Base-by-base conservation (phyloP, 2,329 filamentous ascomycete species). In the Fusarium secorum region DNA sequence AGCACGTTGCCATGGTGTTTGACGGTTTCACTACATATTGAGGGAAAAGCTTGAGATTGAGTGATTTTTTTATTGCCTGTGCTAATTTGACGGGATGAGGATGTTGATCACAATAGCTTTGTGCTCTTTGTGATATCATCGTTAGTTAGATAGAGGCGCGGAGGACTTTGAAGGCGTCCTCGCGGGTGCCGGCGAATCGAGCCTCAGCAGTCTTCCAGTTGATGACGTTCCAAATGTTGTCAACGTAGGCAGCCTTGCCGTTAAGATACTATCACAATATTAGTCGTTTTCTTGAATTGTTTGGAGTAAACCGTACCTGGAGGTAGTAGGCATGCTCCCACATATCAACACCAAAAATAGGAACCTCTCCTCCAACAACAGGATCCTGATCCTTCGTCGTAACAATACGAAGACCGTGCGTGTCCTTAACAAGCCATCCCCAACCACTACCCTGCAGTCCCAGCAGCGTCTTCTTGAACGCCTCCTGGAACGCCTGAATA, bases 251-350 rank as follows among this genome's bases (percentile, higher is more conserved):
- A 1, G 89, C 90, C 80, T 94, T 93, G 65, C 89, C 89, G 75
- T 94, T 94, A 64, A 91, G 84, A 74, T 94, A 95, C 88, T 93
- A 85, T 64, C 24, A 64, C 74, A 35, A 58, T 8, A 3, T 71
- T 49, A 71, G 38, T 44, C 24, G 7, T 32, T 33, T 26, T 6
- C 5, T 8, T 20, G 14, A 15, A 17, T 4, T 18, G 7, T 10
- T 58, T 35, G 20, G 32, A 24, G 56, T 42, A 18, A 7, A n/a
- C 41, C 83, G 71, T 67, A 90, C 89, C 85, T 93, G 93, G 22
- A 97, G 82, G 78, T 97, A 97, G 79, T 97, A 97, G 1, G 94
- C 94, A 83, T 97, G 94, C 83, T 97, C 94, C 94, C 93, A 97
- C 89, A 97, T 95, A 79, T 97, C 94, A 4, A 97, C 85, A 0